Base-by-base conservation (phyloP, 306 rosid genomes). In the Pueraria montana region DNA sequence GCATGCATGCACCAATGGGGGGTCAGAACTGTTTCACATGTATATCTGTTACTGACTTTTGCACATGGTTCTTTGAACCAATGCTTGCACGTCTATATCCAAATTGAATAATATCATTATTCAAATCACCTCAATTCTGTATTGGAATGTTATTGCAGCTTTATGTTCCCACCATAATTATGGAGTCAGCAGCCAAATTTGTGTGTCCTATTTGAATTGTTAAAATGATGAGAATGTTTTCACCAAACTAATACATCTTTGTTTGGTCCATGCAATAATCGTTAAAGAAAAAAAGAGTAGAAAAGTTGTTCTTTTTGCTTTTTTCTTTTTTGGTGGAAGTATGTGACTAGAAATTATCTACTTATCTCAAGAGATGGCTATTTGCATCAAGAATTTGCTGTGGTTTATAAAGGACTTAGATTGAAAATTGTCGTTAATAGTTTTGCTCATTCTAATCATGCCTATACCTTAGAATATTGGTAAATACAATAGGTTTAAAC, bases 1-100 rank as follows among this genome's bases (percentile, higher is more conserved):
- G 45, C 43, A 18, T 71, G 63, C 82, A 16, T 68, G 68, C 88
- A 77, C 88, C 74, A 65, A 69, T 71, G 18, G 21, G 67, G 81
- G 72, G 49, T 69, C 85, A 76, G 48, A 65, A 24, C 27, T 67
- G 0, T 34, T 74, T 34, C 46, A 11, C 74, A 66, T 56, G 74
- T 76, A 34, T 82, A 76, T 82, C 71, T 74, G 59, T 63, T 16
- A 46, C 40, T 71, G 86, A 83, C 69, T 69, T 87, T 87, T 75
- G 48, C 80, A 82, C 78, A 36, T 50, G 80, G 40, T 83, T 79
- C 80, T 53, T 68, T 86, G 89, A 86, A 85, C 20, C 52, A 81
- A 78, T 21, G 76, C 84, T 67, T 30, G 43, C 55, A 67, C 81
- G 82, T 62, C 86, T 82, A 84, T 80, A 89, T 90, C 91, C 80